Base-by-base conservation (phyloP, 768 basidiomycete species). In the Asterophora parasitica region DNA sequence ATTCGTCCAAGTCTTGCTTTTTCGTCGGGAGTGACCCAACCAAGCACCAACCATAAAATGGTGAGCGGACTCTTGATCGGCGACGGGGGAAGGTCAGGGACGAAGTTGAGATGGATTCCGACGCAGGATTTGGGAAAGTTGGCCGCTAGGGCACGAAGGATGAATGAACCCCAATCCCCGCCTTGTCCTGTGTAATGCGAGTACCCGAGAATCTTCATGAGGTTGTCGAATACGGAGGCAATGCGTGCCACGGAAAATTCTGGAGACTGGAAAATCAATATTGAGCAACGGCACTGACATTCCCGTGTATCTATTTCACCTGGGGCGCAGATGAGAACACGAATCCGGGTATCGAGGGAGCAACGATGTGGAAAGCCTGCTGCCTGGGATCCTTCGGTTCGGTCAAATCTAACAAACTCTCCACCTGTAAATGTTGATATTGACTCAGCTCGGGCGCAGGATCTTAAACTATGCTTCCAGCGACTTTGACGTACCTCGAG, bases 161-260 rank as follows among this genome's bases (percentile, higher is more conserved):
- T 60, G 39, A 65, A 46, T 3, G 63, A 62, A 15, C 66, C 66
- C 60, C 61, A 66, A 49, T 69, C 67, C 11, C 67, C 67, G 10
- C 61, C 66, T 55, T 69, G 67, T 6, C 53, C 62, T 13, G 65
- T 46, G 45, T 61, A 69, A 28, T 51, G 57, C 23, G 50, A 46
- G 43, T 69, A 69, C 2, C 64, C 63, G 17, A 69, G 53, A 10
- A 57, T 55, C 12, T 56, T 40, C 67, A 69, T 66, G 16, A 69
- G 61, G 37, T 60, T 61, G 44, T 66, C 61, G 52, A 4, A 23
- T 4, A 38, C 17, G 17, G 37, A 38, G 12, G 16, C 15, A 23
- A 38, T 38, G 17, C 37, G 19, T 19, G 16, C 37, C 19, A 38
- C 23, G 4, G 37, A 17, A 19, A 20, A 38, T 17, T 4, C 17